These are phyloP conservation scores for Blakeslea trispora DNA, from an alignment of 371 early-diverging fungal genomes.

Conservation along the genomic window DNA sequence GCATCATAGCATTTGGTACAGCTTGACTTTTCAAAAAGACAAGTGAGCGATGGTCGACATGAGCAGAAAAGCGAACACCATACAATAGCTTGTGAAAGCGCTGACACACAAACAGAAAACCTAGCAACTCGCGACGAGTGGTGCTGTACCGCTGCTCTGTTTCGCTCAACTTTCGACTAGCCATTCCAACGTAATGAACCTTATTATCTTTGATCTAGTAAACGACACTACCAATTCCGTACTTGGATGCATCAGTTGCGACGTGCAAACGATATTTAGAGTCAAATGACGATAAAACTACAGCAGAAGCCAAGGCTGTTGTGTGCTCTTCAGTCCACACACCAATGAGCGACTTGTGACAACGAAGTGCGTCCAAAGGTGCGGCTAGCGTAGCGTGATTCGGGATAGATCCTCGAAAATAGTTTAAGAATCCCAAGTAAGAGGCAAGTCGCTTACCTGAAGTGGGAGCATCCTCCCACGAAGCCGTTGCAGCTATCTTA, in stretches of 20 bases:
- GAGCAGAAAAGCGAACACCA: neutral
- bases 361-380: constrained; percentile 24
- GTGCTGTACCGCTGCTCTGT: constrained; percentile 1
- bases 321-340: constrained; percentile 8
- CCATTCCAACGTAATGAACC: constrained; percentile 6
- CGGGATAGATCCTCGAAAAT: constrained; percentile 22
- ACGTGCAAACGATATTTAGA: neutral
- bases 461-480: neutral
- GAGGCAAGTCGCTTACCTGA: constrained; percentile 12
- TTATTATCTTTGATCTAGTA: neutral
- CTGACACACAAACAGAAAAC: neutral
- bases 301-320: constrained; percentile 2
- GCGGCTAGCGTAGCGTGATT: constrained; percentile 10
- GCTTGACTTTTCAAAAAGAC: constrained; percentile 11
- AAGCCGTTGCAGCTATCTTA: constrained; percentile 1
- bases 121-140: constrained; percentile 6
- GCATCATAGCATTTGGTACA: constrained; percentile 8
- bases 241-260: constrained; percentile 7
- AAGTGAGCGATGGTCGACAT: constrained; percentile 5
- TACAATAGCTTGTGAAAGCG: neutral
- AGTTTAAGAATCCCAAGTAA: constrained; percentile 25
- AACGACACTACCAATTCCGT: constrained; percentile 8
- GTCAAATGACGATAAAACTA: constrained; percentile 2
- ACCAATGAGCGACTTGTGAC: neutral
- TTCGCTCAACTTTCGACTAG: neutral